Percentiles rank a stretch among this genome's conserved stretches.
These are phyloP conservation scores for Colletotrichum paranaense DNA, from an alignment of 2,329 filamentous ascomycete genomes.

Conservation along the genomic window DNA sequence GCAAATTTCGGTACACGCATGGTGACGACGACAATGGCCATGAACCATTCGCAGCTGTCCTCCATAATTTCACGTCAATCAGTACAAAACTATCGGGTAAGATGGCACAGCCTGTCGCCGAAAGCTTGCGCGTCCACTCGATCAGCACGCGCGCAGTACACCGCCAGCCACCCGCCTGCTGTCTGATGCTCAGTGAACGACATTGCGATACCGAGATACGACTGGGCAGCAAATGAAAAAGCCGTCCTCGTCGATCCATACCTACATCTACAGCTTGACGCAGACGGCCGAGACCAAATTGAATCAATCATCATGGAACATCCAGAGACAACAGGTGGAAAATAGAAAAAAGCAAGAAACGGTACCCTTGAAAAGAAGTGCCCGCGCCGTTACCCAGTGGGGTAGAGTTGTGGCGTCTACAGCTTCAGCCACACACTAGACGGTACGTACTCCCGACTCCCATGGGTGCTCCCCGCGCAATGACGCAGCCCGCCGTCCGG, in stretches of 20 bases:
- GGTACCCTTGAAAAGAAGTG: neutral
- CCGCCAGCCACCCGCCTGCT: neutral
- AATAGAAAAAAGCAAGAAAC: neutral
- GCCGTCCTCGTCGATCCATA: neutral
- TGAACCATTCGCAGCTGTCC: neutral
- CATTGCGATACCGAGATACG: neutral
- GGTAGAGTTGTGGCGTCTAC: constrained; percentile 15
- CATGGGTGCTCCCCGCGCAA: constrained; percentile 28
- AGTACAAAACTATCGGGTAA: neutral
- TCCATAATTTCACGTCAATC: neutral
- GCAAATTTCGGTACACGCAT: neutral
- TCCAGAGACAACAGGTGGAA: neutral
- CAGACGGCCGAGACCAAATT: neutral
- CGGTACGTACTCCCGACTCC: neutral
- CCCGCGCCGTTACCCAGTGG: neutral
- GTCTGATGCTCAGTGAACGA: neutral
- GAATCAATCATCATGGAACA: neutral
- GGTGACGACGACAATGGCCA: constrained; percentile 17
- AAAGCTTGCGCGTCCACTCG: constrained; percentile 32
- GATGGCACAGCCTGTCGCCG: constrained; percentile 8
- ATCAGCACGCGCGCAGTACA: neutral
- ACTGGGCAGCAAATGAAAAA: neutral
- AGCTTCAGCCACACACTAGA: neutral
- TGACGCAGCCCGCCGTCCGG: constrained; percentile 24
- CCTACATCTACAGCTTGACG: neutral